Evolutionary conservation across 2,329 filamentous ascomycete species (phyloP).

Genomic region (Cadophora sp.): DNA sequence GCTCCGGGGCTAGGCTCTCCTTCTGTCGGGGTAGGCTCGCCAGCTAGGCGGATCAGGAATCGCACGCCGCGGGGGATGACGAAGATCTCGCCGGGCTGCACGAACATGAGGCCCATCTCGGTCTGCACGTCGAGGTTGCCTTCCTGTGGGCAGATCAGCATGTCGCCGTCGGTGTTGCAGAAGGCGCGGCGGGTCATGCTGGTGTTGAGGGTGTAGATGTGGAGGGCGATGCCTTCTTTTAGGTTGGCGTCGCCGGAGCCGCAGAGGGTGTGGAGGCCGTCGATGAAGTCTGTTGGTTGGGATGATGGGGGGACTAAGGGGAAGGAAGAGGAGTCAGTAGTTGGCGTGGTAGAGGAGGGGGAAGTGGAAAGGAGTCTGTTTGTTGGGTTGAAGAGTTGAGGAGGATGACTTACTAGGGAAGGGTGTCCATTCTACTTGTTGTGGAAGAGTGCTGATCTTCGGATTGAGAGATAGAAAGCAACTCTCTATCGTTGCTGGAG

Average conservation of each 20-base stretch:
- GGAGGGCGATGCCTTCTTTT: conserved; percentile 55
- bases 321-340: conserved; percentile 52
- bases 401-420: conserved; percentile 50
- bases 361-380: too few relatives aligned
- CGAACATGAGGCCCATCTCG: conserved; percentile 56
- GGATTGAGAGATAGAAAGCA: conserved; percentile 59
- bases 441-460: conserved; percentile 51
- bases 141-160: conserved; percentile 67
- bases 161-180: conserved; percentile 66
- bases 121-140: conserved; percentile 65
- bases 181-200: conserved; percentile 54
- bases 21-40: too few relatives aligned
- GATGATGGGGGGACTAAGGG: conserved; percentile 40
- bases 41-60: conserved; percentile 64
- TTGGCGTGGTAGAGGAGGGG: conserved; percentile 37
- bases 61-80: conserved; percentile 69
- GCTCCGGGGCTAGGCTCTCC: conserved; percentile 46
- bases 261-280: conserved; percentile 56
- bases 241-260: conserved; percentile 58
- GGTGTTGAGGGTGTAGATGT: conserved; percentile 55
- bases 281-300: conserved; percentile 56
- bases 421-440: conserved; percentile 57
- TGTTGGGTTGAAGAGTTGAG: conserved; percentile 52
- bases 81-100: conserved; percentile 69
- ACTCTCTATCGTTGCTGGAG: conserved; percentile 75